Base-by-base conservation (phyloP, 305 asterid genomes). In the Petunia hybrid region DNA sequence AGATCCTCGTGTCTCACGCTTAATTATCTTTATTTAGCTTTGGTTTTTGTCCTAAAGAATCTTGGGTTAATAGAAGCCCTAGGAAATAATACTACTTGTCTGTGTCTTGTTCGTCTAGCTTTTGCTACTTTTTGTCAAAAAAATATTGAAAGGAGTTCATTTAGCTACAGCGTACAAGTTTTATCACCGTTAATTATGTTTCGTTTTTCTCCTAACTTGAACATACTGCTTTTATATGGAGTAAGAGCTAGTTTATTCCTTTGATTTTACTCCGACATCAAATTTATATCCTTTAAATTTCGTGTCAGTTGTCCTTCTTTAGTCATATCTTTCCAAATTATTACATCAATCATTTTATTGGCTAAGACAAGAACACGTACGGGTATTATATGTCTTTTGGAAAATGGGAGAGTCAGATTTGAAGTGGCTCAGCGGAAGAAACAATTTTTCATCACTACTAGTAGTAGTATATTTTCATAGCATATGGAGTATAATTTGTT, bases 1-100 rank as follows among this genome's bases (percentile, higher is more conserved):
- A 45, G 22, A 22, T 22, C 43, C 77, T 71, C 61, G 77, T 70
- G 77, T 70, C 77, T 46, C 59, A 9, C 59, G 35, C 56, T 45
- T 46, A 70, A 45, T 31, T 45, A n/a, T 35, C 14, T 2, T 31
- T 71, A 8, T 43, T 68, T 68, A 65, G 39, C 22, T 63, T 35
- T 63, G 16, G 41, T 9, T 63, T 41, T 1, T 67, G 53, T n/a
- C 53, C 53, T 67, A 41, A 67, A 41, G 0, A 67, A 41, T 5
- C 0, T 35, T 41, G 53, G 42, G 42, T 67, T n/a, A 6, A 67
- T 67, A 41, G 14, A 67, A 41, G 40, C 53, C 75, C 8, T 67
- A 67, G 55, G 75, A 14, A 67, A 67, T 41, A 22, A 22, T 22
- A 22, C 3, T 36, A 41, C 36, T 14, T 40, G 4, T 42, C 4